Evolutionary conservation across 192 early-diverging fungal species (phyloP).

Genomic region (Borealophlyctis nickersoniae): DNA sequence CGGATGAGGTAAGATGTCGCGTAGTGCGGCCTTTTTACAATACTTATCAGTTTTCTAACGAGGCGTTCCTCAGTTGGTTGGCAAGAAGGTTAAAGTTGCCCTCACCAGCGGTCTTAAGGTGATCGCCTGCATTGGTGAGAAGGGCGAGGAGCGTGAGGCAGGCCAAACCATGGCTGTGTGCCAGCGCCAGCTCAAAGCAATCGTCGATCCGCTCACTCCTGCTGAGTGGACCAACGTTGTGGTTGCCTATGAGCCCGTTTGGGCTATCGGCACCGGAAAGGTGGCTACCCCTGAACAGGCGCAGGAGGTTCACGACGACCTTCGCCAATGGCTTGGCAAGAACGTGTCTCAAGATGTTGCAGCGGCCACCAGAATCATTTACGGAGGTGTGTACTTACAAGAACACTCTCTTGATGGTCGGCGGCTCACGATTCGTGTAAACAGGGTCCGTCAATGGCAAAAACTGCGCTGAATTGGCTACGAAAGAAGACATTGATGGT

Average conservation of each 20-base stretch:
- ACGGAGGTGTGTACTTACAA: slow-evolving; percentile 62
- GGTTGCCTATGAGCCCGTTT: slow-evolving; percentile 99
- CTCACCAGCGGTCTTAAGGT: slow-evolving; percentile 85
- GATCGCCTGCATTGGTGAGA: slow-evolving; percentile 94
- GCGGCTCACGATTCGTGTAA: neutral
- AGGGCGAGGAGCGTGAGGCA: slow-evolving; percentile 89
- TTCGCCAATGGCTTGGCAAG: slow-evolving; percentile 81
- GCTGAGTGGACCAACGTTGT: slow-evolving; percentile 91
- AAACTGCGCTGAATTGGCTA: slow-evolving; percentile 77
- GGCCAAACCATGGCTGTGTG: slow-evolving; percentile 82
- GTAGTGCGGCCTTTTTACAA: neutral
- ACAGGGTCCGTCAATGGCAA: slow-evolving; percentile 82
- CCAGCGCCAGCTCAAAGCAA: slow-evolving; percentile 84
- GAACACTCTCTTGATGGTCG: neutral
- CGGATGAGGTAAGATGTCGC: slow-evolving; percentile 61
- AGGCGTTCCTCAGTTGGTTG: slow-evolving; percentile 54
- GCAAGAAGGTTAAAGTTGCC: slow-evolving; percentile 86
- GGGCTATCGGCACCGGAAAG: slow-evolving; percentile 99
- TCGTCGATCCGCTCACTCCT: slow-evolving; percentile 61
- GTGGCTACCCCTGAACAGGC: slow-evolving; percentile 91
- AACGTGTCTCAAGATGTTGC: slow-evolving; percentile 85
- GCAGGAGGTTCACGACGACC: slow-evolving; percentile 89
- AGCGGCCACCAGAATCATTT: slow-evolving; percentile 87
- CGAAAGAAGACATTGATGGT: slow-evolving; percentile 92
- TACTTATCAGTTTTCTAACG: neutral